A percentile compares a stretch with the other conserved stretches of the same genome.
phyloP scores from a whole-genome alignment of 2,329 filamentous ascomycete genomes.

The Talaromyces piceae region DNA sequence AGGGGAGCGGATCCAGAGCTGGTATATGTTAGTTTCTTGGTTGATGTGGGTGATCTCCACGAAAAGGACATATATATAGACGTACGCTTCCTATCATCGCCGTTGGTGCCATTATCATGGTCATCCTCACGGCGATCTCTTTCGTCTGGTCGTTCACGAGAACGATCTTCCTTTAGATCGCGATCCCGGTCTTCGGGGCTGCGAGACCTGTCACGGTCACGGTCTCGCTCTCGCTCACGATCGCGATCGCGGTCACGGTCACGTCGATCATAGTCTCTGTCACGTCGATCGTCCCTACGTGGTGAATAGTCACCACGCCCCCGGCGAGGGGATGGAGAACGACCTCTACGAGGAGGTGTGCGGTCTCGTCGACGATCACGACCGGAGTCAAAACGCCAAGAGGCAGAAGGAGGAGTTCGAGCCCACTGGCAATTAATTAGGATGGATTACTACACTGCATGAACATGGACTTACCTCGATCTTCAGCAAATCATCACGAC shows the following conservation, averaged over 20 bases:
- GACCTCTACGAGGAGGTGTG: slow-evolving; percentile 67
- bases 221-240: slow-evolving; percentile 62
- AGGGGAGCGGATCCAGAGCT: slow-evolving; percentile 67
- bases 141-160: slow-evolving; percentile 50
- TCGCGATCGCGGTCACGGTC: slow-evolving; percentile 49
- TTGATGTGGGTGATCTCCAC: not conserved
- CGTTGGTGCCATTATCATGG: slow-evolving; percentile 71
- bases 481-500: slow-evolving; percentile 90
- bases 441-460: not conserved
- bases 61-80: not conserved
- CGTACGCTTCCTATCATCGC: slow-evolving; percentile 83
- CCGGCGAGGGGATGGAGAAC: slow-evolving; percentile 53
- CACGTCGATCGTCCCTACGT: slow-evolving; percentile 78
- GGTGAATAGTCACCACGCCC: slow-evolving; percentile 68
- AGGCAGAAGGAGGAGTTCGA: slow-evolving; percentile 92
- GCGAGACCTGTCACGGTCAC: slow-evolving; percentile 45
- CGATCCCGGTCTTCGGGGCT: slow-evolving; percentile 40
- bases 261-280: slow-evolving; percentile 65
- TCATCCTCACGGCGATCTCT: slow-evolving; percentile 63
- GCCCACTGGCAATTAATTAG: slow-evolving; percentile 64
- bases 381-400: slow-evolving; percentile 95
- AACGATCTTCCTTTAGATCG: slow-evolving; percentile 38
- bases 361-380: slow-evolving; percentile 62
- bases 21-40: slow-evolving; percentile 16
- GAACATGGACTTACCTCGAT: slow-evolving; percentile 66